A percentile compares a stretch with the other conserved stretches of the same genome.
phyloP scores from a whole-genome alignment of 164 flowering plant species.

The Vitis rupestris region DNA sequence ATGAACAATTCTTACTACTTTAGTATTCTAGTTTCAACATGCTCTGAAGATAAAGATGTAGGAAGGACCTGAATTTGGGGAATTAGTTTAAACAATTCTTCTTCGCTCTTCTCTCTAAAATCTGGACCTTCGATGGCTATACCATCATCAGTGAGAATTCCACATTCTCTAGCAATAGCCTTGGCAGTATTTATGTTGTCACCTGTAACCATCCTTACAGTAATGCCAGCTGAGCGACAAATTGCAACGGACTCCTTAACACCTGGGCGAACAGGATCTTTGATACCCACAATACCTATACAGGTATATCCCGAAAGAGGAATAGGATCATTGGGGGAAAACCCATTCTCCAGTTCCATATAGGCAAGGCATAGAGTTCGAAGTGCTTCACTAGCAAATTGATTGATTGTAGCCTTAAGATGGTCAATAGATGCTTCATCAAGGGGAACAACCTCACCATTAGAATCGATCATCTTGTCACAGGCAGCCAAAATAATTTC shows the following conservation, averaged over 20 bases:
- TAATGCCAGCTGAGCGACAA: conserved; percentile 71
- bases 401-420: conserved; percentile 50
- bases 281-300: conserved; percentile 73
- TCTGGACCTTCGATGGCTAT: conserved; percentile 78
- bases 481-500: conserved; percentile 75
- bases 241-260: conserved; percentile 72
- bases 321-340: conserved; percentile 38
- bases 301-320: conserved; percentile 63
- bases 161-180: conserved; percentile 81
- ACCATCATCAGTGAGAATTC: conserved; percentile 74
- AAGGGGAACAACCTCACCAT: conserved; percentile 58
- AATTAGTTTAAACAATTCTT: conserved; percentile 49
- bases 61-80: conserved; percentile 65
- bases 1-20: not conserved
- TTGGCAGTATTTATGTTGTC: conserved; percentile 81
- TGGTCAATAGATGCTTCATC: conserved; percentile 44
- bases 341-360: conserved; percentile 49
- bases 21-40: not conserved
- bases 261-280: conserved; percentile 83
- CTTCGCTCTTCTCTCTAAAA: conserved; percentile 56
- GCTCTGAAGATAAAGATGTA: not conserved
- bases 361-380: conserved; percentile 75
- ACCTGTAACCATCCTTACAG: conserved; percentile 80
- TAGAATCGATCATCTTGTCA: conserved; percentile 58
- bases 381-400: conserved; percentile 75